phyloP scores from a whole-genome alignment of 2,329 filamentous ascomycete species.

The Pseudopyrenochaeta lycopersici region DNA sequence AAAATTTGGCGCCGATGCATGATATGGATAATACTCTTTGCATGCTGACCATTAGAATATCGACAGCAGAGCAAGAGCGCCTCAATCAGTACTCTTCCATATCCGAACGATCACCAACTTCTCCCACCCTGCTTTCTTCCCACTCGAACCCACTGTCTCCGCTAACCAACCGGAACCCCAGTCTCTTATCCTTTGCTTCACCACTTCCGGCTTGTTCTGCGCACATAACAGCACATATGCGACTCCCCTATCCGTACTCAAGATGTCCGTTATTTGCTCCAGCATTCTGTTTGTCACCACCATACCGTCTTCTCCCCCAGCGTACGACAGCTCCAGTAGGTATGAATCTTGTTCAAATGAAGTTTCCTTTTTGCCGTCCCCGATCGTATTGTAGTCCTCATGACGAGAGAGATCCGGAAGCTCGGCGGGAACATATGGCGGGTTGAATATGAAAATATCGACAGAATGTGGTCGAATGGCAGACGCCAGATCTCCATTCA shows the following conservation, averaged over 20 bases:
- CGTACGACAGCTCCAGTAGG: slow-evolving; percentile 85
- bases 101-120: slow-evolving; percentile 89
- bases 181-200: slow-evolving; percentile 68
- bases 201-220: slow-evolving; percentile 83
- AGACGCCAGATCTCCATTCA: slow-evolving; percentile 74
- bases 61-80: not conserved
- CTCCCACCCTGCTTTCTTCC: slow-evolving; percentile 92
- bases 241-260: slow-evolving; percentile 73
- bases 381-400: slow-evolving; percentile 37
- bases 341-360: slow-evolving; percentile 82
- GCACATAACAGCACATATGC: slow-evolving; percentile 91
- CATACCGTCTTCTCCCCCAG: slow-evolving; percentile 91
- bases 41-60: not conserved
- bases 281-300: slow-evolving; percentile 86
- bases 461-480: slow-evolving; percentile 68
- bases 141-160: slow-evolving; percentile 81
- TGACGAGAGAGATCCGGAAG: slow-evolving; percentile 66
- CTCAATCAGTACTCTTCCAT: slow-evolving; percentile 63
- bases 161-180: slow-evolving; percentile 75
- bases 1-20: slow-evolving; percentile 11
- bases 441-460: slow-evolving; percentile 94
- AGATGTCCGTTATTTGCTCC: slow-evolving; percentile 69
- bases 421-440: slow-evolving; percentile 91
- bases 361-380: slow-evolving; percentile 31
- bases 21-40: not conserved